phyloP scores from a whole-genome alignment of 768 basidiomycete genomes.

The Phylloporus arenicola region DNA sequence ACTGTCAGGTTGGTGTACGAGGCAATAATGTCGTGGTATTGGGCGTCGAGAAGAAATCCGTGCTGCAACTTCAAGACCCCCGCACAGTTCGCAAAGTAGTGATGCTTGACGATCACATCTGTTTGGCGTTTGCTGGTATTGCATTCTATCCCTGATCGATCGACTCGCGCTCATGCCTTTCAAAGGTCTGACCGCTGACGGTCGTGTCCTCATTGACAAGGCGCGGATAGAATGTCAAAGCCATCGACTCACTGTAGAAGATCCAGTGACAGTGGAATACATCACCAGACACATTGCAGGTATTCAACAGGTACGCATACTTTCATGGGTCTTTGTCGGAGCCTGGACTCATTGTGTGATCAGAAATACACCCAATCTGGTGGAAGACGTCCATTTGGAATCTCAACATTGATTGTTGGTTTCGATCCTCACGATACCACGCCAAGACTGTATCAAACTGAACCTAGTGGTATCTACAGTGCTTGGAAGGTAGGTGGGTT shows the following conservation, averaged over 20 bases:
- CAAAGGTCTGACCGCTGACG: conserved; percentile 92
- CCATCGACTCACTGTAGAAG: conserved; percentile 94
- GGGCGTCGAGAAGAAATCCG: conserved; percentile 98
- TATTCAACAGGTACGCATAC: conserved; percentile 81
- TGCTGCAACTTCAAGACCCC: conserved; percentile 96
- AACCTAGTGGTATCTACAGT: conserved; percentile 96
- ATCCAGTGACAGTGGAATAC: conserved; percentile 97
- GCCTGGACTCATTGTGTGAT: neutral
- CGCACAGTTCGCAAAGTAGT: conserved; percentile 96
- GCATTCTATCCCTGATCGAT: conserved; percentile 2
- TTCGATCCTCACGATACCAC: conserved; percentile 90
- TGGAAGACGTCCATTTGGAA: conserved; percentile 96
- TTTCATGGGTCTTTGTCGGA: neutral
- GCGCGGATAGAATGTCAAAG: conserved; percentile 97
- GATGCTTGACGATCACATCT: conserved; percentile 97
- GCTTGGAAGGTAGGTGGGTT: conserved; percentile 81
- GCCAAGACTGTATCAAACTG: conserved; percentile 92
- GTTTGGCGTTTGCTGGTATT: conserved; percentile 94
- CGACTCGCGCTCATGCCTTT: conserved; percentile 7
- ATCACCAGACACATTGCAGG: conserved; percentile 97
- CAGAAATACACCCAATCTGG: conserved; percentile 98
- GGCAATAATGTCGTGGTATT: conserved; percentile 93
- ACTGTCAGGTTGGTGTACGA: conserved; percentile 81
- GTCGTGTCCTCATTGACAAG: conserved; percentile 95
- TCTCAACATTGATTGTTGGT: conserved; percentile 93